Percentiles rank a stretch among this genome's conserved stretches.
These are phyloP conservation scores for Populus euphratica DNA, from an alignment of 345 rosid species.

Conservation along the genomic window DNA sequence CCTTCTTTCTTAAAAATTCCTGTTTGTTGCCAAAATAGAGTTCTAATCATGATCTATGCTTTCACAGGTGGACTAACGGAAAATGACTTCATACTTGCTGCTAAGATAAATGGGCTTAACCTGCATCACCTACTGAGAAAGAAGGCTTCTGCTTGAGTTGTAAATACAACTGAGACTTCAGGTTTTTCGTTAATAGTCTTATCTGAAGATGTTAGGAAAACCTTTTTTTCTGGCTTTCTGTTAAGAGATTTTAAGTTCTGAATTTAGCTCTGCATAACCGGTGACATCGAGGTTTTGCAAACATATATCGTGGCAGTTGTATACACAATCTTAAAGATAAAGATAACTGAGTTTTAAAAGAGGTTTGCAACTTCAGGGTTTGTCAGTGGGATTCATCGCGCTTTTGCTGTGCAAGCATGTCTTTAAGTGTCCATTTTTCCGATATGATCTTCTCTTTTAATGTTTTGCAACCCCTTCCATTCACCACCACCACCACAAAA, in stretches of 20 bases:
- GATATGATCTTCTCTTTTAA: neutral
- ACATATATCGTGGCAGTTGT: neutral
- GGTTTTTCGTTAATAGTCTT: neutral
- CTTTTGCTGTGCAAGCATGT: neutral
- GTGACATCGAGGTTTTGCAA: neutral
- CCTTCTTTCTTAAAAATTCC: neutral
- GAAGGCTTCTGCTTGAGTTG: neutral
- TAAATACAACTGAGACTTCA: neutral
- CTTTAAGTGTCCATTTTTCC: neutral
- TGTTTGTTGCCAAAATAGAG: neutral
- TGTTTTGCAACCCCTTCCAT: neutral
- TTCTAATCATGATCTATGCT: neutral
- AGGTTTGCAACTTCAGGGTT: neutral
- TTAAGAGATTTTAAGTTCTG: neutral
- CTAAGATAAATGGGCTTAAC: constrained; percentile 64
- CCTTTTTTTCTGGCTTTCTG: neutral
- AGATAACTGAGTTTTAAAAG: neutral
- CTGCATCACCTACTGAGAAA: constrained; percentile 58
- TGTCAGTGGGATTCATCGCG: neutral
- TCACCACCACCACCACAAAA: neutral
- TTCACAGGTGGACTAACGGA: constrained; percentile 51
- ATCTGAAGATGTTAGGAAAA: neutral
- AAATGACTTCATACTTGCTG: constrained; percentile 91
- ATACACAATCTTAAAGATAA: neutral
- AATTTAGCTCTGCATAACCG: neutral